phyloP scores from a whole-genome alignment of 805 yeast genomes.

The Osmozyma mogii region DNA sequence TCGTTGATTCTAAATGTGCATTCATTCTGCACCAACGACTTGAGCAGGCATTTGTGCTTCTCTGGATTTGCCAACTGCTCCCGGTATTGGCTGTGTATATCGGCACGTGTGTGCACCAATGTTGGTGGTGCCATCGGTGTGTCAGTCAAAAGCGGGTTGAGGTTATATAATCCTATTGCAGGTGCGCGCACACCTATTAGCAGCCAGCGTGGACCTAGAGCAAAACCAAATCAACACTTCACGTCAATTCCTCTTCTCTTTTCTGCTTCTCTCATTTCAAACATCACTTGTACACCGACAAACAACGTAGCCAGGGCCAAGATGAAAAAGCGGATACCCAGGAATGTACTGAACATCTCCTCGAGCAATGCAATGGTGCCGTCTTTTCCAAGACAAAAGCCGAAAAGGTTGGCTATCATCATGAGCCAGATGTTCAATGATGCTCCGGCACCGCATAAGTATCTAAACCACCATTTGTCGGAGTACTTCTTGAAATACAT shows the following conservation, averaged over 20 bases:
- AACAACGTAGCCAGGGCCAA: slow-evolving; percentile 60
- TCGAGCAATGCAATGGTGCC: slow-evolving; percentile 62
- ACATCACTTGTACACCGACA: slow-evolving; percentile 88
- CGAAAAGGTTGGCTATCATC: slow-evolving; percentile 94
- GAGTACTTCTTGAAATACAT: slow-evolving; percentile 32
- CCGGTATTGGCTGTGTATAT: slow-evolving; percentile 19
- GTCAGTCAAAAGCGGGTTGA: too few species aligned
- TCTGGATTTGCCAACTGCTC: slow-evolving; percentile 22
- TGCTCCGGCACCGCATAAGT: slow-evolving; percentile 79
- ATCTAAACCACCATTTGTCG: slow-evolving; percentile 63
- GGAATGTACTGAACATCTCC: slow-evolving; percentile 64
- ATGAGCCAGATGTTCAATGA: slow-evolving; percentile 91
- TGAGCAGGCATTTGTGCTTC: slow-evolving; percentile 26
- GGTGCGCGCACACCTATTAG: too few species aligned
- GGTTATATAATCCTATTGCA: too few species aligned
- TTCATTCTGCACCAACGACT: slow-evolving; percentile 32
- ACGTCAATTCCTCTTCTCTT: slow-evolving; percentile 75
- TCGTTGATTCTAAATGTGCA: slow-evolving; percentile 30
- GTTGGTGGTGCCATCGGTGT: slow-evolving; percentile 40
- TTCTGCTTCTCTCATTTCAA: slow-evolving; percentile 83
- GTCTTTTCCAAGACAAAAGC: slow-evolving; percentile 87
- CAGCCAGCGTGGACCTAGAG: too few species aligned
- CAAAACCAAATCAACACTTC: slow-evolving; percentile 64
- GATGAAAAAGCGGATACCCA: slow-evolving; percentile 59
- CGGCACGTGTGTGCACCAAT: slow-evolving; percentile 26